Conservation (phyloP, 768 basidiomycete genomes). For the Antrodiella citrinella region DNA sequence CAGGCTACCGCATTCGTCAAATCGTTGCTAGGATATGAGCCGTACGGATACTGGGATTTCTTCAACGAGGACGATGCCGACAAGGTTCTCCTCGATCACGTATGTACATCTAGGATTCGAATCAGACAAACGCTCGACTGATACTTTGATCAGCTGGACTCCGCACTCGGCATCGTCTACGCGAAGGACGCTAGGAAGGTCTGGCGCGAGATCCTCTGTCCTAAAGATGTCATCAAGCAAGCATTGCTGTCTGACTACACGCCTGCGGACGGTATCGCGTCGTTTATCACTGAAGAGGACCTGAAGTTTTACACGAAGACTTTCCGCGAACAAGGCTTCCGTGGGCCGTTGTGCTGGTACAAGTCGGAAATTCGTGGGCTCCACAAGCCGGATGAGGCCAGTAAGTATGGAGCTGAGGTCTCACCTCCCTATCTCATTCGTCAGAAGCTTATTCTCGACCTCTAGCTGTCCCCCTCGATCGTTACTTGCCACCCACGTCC, state of each 20-base stretch:
- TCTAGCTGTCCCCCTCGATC: conserved; percentile 16
- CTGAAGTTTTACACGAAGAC: conserved; percentile 20
- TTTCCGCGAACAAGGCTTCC: conserved; percentile 25
- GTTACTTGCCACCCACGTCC: conserved; percentile 18
- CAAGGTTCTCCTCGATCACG: conserved; percentile 25
- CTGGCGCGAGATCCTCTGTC: conserved; percentile 29
- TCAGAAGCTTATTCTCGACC: no score
- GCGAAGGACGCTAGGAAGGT: conserved; percentile 24
- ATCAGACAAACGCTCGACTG: conserved; percentile 21
- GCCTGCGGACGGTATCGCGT: conserved; percentile 13
- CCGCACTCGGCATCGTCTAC: conserved; percentile 28
- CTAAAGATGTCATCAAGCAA: conserved; percentile 26
- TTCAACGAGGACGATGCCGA: conserved; percentile 25
- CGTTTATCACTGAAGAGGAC: conserved; percentile 28
- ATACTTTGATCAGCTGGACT: background rate
- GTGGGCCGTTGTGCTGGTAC: conserved; percentile 32
- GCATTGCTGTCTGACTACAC: conserved; percentile 23
- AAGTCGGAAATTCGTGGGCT: conserved; percentile 13
- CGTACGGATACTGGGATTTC: conserved; percentile 36
- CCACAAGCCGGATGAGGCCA: conserved; percentile 3
- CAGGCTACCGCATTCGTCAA: conserved; percentile 18
- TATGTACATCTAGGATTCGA: conserved; percentile 14
- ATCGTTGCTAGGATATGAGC: conserved; percentile 26
- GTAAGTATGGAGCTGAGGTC: background rate
- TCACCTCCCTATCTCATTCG: conserved; percentile 6